A percentile compares a stretch with the other conserved stretches of the same genome.
Conservation (phyloP, 2,329 filamentous ascomycete genomes). For the Talaromyces sp. region DNA sequence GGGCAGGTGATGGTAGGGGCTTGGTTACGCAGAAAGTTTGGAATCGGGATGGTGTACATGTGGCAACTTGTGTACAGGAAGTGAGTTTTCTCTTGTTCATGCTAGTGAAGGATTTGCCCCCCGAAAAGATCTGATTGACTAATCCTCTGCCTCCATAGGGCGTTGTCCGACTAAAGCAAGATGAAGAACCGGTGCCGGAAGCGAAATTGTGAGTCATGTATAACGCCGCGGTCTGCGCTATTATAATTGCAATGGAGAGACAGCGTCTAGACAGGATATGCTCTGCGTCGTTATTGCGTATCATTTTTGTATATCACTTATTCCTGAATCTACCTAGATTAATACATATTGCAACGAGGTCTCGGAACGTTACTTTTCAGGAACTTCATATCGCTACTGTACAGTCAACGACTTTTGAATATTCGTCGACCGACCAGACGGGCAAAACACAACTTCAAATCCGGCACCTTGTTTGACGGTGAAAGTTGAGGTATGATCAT, state of each 20-base stretch:
- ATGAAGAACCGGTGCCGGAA: conserved; percentile 20
- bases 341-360: not conserved
- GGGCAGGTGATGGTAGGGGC: conserved; percentile 48
- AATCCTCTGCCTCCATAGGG: conserved; percentile 27
- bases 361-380: too few species aligned
- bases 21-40: conserved; percentile 47
- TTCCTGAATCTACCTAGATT: not conserved
- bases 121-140: not conserved
- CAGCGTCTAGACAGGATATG: not conserved
- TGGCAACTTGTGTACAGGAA: conserved; percentile 49
- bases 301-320: not conserved
- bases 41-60: conserved; percentile 44
- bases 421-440: conserved; percentile 37
- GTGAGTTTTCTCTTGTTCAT: conserved; percentile 25
- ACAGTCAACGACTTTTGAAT: conserved; percentile 22
- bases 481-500: conserved; percentile 54
- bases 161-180: conserved; percentile 44
- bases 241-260: not conserved
- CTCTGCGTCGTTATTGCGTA: not conserved
- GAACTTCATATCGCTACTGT: not conserved
- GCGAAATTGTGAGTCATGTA: conserved; percentile 15
- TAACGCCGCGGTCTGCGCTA: not conserved
- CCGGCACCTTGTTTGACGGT: conserved; percentile 61
- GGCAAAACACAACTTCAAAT: conserved; percentile 76
- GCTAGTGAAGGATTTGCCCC: not conserved